phyloP scores from a whole-genome alignment of 176 grass and related monocot genomes.

The Elymus sibiricus region DNA sequence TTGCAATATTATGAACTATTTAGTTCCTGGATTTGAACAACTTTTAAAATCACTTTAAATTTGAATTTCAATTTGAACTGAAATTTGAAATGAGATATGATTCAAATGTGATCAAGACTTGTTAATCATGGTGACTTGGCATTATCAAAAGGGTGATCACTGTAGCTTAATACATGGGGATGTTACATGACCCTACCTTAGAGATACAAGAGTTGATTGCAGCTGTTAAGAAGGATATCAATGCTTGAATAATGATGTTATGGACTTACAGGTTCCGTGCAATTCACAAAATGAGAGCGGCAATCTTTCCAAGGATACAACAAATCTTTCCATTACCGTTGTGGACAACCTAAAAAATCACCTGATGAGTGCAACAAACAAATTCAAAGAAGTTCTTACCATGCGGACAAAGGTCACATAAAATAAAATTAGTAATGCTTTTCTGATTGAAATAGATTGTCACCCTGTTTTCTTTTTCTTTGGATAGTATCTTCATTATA shows the following conservation, averaged over 20 bases:
- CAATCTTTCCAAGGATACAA: constrained; percentile 71
- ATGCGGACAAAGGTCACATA: constrained; percentile 95
- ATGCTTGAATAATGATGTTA: constrained; percentile 72
- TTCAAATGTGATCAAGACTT: too few species aligned
- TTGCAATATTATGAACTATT: too few species aligned
- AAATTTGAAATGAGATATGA: too few species aligned
- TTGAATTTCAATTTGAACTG: too few species aligned
- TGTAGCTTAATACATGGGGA: too few species aligned
- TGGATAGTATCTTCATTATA: not conserved
- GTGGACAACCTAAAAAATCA: constrained; percentile 88
- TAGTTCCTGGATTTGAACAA: too few species aligned
- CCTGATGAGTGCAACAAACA: constrained; percentile 80
- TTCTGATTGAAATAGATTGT: not conserved
- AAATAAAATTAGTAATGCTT: not conserved
- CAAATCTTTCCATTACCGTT: constrained; percentile 71
- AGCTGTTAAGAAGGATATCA: constrained; percentile 90
- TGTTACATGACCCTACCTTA: constrained; percentile 70
- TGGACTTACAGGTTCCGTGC: constrained; percentile 78
- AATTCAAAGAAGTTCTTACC: constrained; percentile 96
- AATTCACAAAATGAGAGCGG: constrained; percentile 83
- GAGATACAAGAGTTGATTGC: constrained; percentile 93
- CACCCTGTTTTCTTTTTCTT: not conserved
- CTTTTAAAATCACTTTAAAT: too few species aligned
- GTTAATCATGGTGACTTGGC: too few species aligned
- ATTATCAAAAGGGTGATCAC: too few species aligned